Conservation (phyloP, 495 filamentous ascomycete genomes). For the Trichoderma reesei region DNA sequence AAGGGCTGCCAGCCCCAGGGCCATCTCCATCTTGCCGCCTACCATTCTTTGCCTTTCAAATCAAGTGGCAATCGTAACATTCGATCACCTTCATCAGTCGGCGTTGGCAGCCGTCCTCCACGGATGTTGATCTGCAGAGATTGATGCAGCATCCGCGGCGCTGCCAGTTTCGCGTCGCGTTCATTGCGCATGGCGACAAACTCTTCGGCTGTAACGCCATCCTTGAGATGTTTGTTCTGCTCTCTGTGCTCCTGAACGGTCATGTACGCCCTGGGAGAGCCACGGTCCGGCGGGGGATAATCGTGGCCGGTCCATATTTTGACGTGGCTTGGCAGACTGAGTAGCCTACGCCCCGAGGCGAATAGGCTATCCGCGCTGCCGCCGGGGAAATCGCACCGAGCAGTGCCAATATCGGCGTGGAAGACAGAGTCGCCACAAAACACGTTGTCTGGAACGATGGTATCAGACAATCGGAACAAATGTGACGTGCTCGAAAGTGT, state of each 20-base stretch:
- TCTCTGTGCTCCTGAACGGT: constrained; percentile 41
- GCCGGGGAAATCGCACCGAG: constrained; percentile 51
- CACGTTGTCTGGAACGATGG: constrained; percentile 31
- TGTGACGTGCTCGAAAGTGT: neutral
- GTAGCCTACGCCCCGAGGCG: constrained; percentile 34
- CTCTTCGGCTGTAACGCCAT: constrained; percentile 29
- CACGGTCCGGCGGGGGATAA: constrained; percentile 29
- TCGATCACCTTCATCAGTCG: constrained; percentile 23
- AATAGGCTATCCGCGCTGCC: constrained; percentile 39
- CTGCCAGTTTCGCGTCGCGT: constrained; percentile 37
- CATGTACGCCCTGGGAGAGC: constrained; percentile 30
- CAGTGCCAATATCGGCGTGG: constrained; percentile 48
- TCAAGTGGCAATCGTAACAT: constrained; percentile 39
- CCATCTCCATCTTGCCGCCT: neutral
- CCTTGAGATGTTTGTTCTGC: constrained; percentile 44
- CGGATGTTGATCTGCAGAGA: constrained; percentile 52
- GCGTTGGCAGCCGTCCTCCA: constrained; percentile 37
- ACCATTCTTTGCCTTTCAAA: constrained; percentile 15
- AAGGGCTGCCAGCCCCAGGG: too few species aligned
- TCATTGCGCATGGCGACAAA: constrained; percentile 39
- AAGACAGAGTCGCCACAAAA: constrained; percentile 55
- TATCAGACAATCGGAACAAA: neutral
- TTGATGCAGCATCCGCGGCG: constrained; percentile 45
- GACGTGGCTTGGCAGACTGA: constrained; percentile 33
- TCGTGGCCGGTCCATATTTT: constrained; percentile 45